Percentiles rank a stretch among this genome's conserved stretches.
Conservation (phyloP, 305 asterid species). For the Solanum aculeatissimum region DNA sequence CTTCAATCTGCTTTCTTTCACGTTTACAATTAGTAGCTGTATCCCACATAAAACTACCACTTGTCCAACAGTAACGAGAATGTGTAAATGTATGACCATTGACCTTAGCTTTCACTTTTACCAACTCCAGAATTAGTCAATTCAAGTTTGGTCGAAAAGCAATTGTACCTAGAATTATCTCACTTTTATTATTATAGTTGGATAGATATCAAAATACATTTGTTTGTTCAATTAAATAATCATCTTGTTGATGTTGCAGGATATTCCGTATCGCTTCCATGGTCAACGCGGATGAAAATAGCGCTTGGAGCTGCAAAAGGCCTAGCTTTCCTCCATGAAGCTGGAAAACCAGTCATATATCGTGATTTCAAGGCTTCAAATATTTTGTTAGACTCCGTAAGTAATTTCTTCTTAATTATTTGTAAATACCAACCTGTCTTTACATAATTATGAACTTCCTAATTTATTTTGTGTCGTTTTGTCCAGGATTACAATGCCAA, state of each 20-base stretch:
- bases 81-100: not conserved
- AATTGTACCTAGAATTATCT: not conserved
- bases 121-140: not conserved
- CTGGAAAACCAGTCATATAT: conserved; percentile 13
- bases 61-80: not conserved
- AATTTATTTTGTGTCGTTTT: not conserved
- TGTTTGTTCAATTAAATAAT: not conserved
- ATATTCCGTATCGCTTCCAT: conserved; percentile 19
- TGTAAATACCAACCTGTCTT: no score
- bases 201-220: not conserved
- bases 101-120: not conserved
- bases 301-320: conserved; percentile 29
- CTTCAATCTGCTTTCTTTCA: not conserved
- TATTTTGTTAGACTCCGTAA: conserved; percentile 22
- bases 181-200: not conserved
- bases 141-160: not conserved
- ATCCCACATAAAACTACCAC: not conserved
- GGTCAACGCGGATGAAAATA: conserved; percentile 23
- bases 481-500: conserved; percentile 15
- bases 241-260: not conserved
- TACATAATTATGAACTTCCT: no score
- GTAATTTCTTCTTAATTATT: not conserved
- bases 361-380: conserved; percentile 30
- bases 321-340: conserved; percentile 22
- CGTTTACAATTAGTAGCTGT: not conserved